Base-by-base conservation (phyloP, 306 rosid genomes). In the Glycyrrhiza uralensis region DNA sequence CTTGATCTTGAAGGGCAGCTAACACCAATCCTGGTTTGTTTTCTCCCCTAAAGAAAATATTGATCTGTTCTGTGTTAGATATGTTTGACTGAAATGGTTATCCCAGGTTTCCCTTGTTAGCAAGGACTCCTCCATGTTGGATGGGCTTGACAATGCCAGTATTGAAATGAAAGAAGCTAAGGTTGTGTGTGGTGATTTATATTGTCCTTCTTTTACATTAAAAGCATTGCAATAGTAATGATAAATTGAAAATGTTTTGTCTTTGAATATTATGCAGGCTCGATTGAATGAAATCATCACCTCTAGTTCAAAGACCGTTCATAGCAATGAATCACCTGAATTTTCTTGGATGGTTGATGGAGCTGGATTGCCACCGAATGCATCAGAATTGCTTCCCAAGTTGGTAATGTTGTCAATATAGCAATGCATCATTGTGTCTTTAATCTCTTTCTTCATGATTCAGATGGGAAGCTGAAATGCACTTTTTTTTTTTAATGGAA, bases 51-150 rank as follows among this genome's bases (percentile, higher is more conserved):
- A 38, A 49, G 76, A 64, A 58, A 30, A 19, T 70, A 62, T 72
- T 66, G 35, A 76, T 24, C 76, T 55, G 9, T 33, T 74, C 23
- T 55, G 13, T 52, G 59, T 49, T 74, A 59, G 54, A 74, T 63
- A 56, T 79, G 24, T 71, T 69, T 78, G 65, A 81, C 85, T 85
- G 65, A 87, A 76, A 60, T 45, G 56, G 49, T 59, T 64, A 60
- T 68, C 36, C 74, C 70, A 78, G 98, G 98, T 93, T 82, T 93
- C 98, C 22, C 97, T 93, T 76, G 98, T 93, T 59, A 93, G 98
- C 85, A 90, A 93, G 80, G 98, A 93, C 83, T 93, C 98, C 44
- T 93, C 98, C 74, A 93, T 93, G 98, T 75, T 93, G 96, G 98
- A 93, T 15, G 97, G 98, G 76, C 98, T 93, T 78, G 98, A 93